Conservation (phyloP, 2,329 filamentous ascomycete genomes). For the Acrocalymma vagum region DNA sequence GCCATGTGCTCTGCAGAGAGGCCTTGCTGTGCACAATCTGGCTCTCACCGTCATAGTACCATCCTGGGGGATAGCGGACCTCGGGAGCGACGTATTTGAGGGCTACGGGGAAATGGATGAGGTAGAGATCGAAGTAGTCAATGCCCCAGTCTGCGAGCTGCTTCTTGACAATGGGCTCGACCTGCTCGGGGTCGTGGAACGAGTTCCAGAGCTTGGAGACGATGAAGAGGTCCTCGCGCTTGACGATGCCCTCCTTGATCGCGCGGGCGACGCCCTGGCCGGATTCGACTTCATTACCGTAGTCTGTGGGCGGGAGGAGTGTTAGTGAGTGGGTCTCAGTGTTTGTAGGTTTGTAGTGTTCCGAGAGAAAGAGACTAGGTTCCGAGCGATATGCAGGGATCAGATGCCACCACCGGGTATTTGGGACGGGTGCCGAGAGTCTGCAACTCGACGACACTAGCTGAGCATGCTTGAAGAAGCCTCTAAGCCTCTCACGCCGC, state of each 20-base stretch:
- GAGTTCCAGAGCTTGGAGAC: constrained; percentile 94
- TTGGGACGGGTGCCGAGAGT: constrained; percentile 18
- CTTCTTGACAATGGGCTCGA: constrained; percentile 77
- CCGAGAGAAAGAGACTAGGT: constrained; percentile 17
- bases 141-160: constrained; percentile 47
- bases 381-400: constrained; percentile 24
- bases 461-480: not conserved
- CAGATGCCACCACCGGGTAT: constrained; percentile 25
- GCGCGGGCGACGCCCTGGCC: constrained; percentile 47
- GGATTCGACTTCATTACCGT: constrained; percentile 48
- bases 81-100: constrained; percentile 64
- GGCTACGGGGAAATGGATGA: constrained; percentile 89
- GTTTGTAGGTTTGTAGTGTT: constrained; percentile 10
- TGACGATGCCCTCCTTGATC: constrained; percentile 48
- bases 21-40: constrained; percentile 48
- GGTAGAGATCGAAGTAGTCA: constrained; percentile 55
- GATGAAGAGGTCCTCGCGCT: constrained; percentile 82
- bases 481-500: not conserved
- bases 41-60: constrained; percentile 43
- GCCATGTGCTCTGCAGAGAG: constrained; percentile 46
- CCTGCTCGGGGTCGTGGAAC: constrained; percentile 83
- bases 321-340: constrained; percentile 9
- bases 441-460: constrained; percentile 10
- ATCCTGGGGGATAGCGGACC: constrained; percentile 46
- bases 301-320: constrained; percentile 32